Evolutionary conservation across 2,329 filamentous ascomycete species (phyloP), one percentile per base, ranked within the genome.

Genomic region (Trichoderma arundinaceum): DNA sequence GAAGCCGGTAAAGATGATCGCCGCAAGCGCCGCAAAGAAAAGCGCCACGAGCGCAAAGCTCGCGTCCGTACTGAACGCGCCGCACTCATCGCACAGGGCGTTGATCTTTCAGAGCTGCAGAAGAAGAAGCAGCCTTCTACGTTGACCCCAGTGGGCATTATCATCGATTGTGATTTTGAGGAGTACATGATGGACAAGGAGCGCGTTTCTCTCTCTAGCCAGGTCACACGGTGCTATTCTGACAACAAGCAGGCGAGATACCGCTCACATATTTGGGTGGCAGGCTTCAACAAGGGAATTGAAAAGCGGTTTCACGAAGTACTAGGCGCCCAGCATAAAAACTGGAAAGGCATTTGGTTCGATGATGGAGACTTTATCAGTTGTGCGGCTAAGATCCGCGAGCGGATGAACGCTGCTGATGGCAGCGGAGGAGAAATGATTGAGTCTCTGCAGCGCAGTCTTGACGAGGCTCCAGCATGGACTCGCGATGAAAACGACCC

Each of bases 141-240:
- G 56, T 85, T 88, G 64, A 84, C 96, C 0, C 93, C 94, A 1
- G 80, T 98, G 22, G 87, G 92, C 0, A 81, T 99, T 70, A 83
- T 99, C 66, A 81, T 99, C 68, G 95, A 99, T 80, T 98, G 94
- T 78, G 88, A 91, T 70, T 99, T 96, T 75, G 94, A 99, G 76
- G 83, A 91, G 48, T 86, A 94, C 74, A 99, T 99, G 95, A 84
- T 84, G 58, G 91, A 94, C 43, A 90, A 91, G 71, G 95, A 99
- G 78, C 82, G 91, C 35, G 88, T 94, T 64, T 97, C 92, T 4
- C 84, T 99, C 12, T 87, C 87, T 1, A 87, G 88, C 65, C 95
- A 99, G 77, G 83, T 99, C 68, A 96, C 92, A 8, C 84, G 95
- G 65, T 90, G 86, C 66, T 99, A 99, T 78, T 92, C 93, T 19